Base-by-base conservation (phyloP, 202 grass and related monocot genomes). In the Setaria viridis region DNA sequence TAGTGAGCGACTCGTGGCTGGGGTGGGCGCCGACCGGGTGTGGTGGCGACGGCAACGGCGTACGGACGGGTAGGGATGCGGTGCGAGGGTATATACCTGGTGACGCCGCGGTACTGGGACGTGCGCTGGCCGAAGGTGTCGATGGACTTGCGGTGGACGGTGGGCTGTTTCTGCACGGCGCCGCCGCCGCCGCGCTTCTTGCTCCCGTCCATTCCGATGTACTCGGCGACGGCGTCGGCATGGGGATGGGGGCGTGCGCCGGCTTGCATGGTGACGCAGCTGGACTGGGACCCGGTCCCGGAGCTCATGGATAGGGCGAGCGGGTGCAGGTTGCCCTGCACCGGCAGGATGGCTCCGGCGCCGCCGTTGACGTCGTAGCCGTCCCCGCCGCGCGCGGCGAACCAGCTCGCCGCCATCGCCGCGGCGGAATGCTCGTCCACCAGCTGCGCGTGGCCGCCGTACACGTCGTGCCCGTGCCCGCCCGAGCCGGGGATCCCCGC, bases 41-140 rank as follows among this genome's bases (percentile, higher is more conserved):
- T n/a, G 35, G 14, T 0, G 0, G 20, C 58, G 21, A 19, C 37
- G 50, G 20, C 46, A 58, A 7, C 25, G 67, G 34, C 7, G 39
- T 32, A 30, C 66, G 67, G 16, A 2, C 53, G 13, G 71, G 16
- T 34, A 4, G 39, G 39, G 39, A 5, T 37, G 35, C 35, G 35
- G 35, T 37, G 35, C 11, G 6, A 19, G 49, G 0, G 73, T 1
- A 30, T 1, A 30, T 90, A 95, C 96, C 96, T 99, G 72, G 93
- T 99, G 82, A 99, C 96, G 62, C 96, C 96, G 74, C 96, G 84
- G 85, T 94, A 99, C 80, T 99, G 88, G 46, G 96, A 99, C 49
- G 96, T 99, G 74, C 96, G 90, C 84, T 99, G 96, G 9, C 96
- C 96, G 85, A 99, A 99, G n/a, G 96, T 96, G 70, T 99, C 96